Evolutionary conservation across 2,329 filamentous ascomycete species (phyloP).

Genomic region (Trichoderma koningii): DNA sequence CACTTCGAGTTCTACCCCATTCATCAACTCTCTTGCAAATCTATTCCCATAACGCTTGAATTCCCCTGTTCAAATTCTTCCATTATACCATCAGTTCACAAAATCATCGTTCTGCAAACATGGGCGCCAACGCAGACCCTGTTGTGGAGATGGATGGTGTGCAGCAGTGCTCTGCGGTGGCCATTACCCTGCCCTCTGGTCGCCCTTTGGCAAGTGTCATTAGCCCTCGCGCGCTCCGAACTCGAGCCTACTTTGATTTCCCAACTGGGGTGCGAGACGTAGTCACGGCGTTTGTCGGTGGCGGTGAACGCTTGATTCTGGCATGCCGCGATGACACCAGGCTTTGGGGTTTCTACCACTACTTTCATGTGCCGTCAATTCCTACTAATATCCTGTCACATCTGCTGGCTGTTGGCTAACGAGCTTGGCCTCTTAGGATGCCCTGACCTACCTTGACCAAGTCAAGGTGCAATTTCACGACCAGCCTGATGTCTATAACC

Average conservation of each 20-base stretch:
- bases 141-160: constrained; percentile 1
- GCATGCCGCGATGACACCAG: constrained; percentile 30
- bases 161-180: constrained; percentile 22
- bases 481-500: constrained; percentile 95
- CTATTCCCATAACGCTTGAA: neutral
- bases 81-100: neutral
- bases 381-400: constrained; percentile 8
- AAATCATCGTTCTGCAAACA: no score
- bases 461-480: constrained; percentile 98
- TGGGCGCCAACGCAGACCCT: neutral
- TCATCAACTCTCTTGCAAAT: neutral
- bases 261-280: constrained; percentile 29
- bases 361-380: constrained; percentile 34
- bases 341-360: constrained; percentile 33
- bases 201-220: constrained; percentile 13
- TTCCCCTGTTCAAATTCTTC: neutral
- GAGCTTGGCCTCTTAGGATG: constrained; percentile 50
- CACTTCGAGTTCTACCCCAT: neutral
- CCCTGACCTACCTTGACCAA: constrained; percentile 94
- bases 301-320: constrained; percentile 32
- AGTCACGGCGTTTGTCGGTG: constrained; percentile 32
- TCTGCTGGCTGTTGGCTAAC: constrained; percentile 25
- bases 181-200: constrained; percentile 20
- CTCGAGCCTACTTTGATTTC: constrained; percentile 14
- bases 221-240: constrained; percentile 17